phyloP scores from a whole-genome alignment of 1,284 basidiomycete genomes.

The Kwoniella shivajii region DNA sequence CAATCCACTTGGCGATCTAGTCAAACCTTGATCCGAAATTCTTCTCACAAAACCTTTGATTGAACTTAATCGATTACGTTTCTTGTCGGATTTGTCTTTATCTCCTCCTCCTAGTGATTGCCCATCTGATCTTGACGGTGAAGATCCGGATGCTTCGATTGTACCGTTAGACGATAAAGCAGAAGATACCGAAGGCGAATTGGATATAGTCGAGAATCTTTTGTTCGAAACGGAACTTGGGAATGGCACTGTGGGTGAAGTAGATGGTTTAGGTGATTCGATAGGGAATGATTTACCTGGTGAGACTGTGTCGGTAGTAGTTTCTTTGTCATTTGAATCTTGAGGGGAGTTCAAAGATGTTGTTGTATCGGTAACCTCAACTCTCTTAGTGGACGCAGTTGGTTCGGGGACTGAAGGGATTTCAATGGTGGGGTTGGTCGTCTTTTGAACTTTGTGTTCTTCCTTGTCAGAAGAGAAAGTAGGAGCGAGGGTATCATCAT shows the following conservation, averaged over 20 bases:
- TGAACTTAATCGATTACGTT: slow-evolving; percentile 42
- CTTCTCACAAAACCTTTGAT: slow-evolving; percentile 49
- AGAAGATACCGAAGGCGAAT: slow-evolving; percentile 11
- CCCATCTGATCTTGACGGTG: slow-evolving; percentile 13
- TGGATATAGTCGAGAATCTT: slow-evolving; percentile 15
- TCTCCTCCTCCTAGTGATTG: not conserved
- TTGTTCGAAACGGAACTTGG: slow-evolving; percentile 3
- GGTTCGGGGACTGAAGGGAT: not conserved
- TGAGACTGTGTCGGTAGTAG: not conserved
- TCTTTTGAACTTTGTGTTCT: not conserved
- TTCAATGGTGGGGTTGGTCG: too few relatives aligned
- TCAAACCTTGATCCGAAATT: slow-evolving; percentile 41
- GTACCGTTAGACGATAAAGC: slow-evolving; percentile 6
- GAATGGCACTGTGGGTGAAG: slow-evolving; percentile 5
- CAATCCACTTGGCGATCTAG: slow-evolving; percentile 17
- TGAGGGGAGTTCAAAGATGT: not conserved
- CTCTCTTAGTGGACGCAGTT: not conserved
- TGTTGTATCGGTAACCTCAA: not conserved
- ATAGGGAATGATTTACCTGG: slow-evolving; percentile 14
- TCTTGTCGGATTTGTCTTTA: slow-evolving; percentile 22
- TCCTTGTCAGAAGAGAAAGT: not conserved
- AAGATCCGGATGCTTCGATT: not conserved
- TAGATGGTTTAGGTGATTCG: slow-evolving; percentile 1
- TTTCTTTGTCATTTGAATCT: not conserved
- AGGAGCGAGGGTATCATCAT: not conserved